phyloP scores from a whole-genome alignment of 2,329 filamentous ascomycete species.

The Verticillium nubilum region DNA sequence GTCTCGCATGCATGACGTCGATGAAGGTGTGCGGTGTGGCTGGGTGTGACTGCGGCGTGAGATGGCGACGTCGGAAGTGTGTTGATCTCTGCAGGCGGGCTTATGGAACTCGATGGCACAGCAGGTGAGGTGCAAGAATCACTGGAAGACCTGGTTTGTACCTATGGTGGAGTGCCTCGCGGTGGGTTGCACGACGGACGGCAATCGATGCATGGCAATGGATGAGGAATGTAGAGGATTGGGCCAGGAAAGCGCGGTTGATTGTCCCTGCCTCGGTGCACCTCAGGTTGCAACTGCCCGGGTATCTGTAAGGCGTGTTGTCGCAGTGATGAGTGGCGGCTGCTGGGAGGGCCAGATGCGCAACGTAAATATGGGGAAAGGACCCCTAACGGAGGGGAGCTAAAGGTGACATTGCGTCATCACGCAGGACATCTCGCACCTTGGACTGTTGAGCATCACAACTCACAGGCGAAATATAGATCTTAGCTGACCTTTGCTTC shows the following conservation, averaged over 20 bases:
- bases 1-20: not conserved
- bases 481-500: not conserved
- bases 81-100: not conserved
- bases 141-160: too few species aligned
- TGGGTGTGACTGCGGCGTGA: not conserved
- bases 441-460: not conserved
- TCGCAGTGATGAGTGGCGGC: not conserved
- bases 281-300: not conserved
- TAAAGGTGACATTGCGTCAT: not conserved
- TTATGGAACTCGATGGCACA: not conserved
- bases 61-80: not conserved
- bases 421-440: not conserved
- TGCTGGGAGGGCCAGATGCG: not conserved
- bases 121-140: too few species aligned
- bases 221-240: too few species aligned
- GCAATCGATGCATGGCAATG: too few species aligned
- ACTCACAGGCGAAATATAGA: not conserved
- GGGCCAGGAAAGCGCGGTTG: too few species aligned
- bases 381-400: not conserved
- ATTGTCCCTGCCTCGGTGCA: not conserved
- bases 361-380: not conserved
- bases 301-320: not conserved
- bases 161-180: too few species aligned
- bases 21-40: not conserved
- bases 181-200: too few species aligned